Evolutionary conservation across 1,284 basidiomycete genomes (phyloP).

Genomic region (Thelephora terrestris): DNA sequence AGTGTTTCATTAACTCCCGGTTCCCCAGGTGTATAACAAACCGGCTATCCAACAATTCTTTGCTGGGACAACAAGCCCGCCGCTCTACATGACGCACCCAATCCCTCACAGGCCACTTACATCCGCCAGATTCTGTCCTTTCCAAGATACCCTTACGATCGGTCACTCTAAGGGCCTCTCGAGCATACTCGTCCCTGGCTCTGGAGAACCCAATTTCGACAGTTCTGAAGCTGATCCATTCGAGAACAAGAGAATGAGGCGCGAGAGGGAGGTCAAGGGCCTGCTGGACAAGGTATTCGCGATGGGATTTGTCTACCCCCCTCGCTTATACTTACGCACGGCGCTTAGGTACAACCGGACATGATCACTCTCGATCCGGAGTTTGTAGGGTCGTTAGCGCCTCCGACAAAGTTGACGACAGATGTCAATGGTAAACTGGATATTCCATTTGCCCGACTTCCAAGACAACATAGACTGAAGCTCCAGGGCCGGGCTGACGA

Average conservation of each 20-base stretch:
- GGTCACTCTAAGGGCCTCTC: conserved; percentile 69
- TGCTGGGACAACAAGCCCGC: conserved; percentile 46
- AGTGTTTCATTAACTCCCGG: conserved; percentile 5
- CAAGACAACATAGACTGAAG: conserved; percentile 64
- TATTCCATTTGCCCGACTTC: conserved; percentile 60
- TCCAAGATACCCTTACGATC: conserved; percentile 85
- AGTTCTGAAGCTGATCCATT: conserved; percentile 91
- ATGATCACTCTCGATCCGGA: conserved; percentile 89
- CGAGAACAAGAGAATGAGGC: conserved; percentile 73
- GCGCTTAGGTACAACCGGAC: conserved; percentile 76
- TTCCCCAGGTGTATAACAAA: conserved; percentile 52
- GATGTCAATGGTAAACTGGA: conserved; percentile 41
- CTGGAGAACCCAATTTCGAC: conserved; percentile 94
- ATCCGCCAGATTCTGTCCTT: conserved; percentile 22
- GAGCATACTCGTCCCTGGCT: conserved; percentile 81
- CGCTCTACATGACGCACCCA: conserved; percentile 74
- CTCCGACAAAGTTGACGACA: conserved; percentile 48
- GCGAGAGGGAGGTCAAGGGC: conserved; percentile 86
- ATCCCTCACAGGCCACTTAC: background rate
- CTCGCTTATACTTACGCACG: background rate
- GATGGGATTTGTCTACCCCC: background rate
- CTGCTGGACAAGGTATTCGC: conserved; percentile 78
- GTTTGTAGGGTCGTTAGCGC: conserved; percentile 66
- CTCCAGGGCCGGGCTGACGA: conserved; percentile 66
- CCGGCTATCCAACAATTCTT: conserved; percentile 53